Conservation (phyloP, 2,329 filamentous ascomycete genomes). For the Fusarium agapanthi region DNA sequence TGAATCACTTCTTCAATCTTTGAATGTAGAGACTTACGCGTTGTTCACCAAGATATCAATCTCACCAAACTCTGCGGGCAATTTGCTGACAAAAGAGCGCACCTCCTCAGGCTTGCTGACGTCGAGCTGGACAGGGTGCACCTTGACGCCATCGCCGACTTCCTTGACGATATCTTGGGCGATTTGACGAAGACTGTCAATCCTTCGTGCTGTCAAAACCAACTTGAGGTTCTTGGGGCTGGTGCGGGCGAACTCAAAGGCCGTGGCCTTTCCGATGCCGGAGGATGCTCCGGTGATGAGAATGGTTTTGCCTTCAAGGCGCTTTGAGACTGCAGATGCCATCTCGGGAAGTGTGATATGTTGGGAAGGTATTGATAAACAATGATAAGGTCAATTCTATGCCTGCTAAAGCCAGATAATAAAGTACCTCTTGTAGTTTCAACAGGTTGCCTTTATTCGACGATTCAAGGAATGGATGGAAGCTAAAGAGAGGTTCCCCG, state of each 20-base stretch:
- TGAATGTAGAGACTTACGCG: conserved; percentile 67
- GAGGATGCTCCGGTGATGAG: conserved; percentile 92
- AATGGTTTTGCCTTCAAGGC: conserved; percentile 91
- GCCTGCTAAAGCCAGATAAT: neutral
- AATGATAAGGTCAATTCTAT: fast-evolving
- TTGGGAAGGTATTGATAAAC: neutral
- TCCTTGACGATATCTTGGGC: conserved; percentile 79
- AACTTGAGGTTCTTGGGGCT: conserved; percentile 81
- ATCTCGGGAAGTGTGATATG: conserved; percentile 46
- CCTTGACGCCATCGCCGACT: conserved; percentile 80
- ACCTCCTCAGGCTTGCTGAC: conserved; percentile 83
- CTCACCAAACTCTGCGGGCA: conserved; percentile 83
- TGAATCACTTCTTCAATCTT: fast-evolving
- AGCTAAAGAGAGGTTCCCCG: neutral
- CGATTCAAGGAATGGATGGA: neutral
- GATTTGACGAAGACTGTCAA: conserved; percentile 79
- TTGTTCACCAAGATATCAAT: conserved; percentile 95
- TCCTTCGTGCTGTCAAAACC: conserved; percentile 83
- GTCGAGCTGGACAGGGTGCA: conserved; percentile 84
- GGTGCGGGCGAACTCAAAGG: conserved; percentile 90
- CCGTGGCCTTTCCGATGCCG: conserved; percentile 84
- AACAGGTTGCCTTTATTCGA: neutral
- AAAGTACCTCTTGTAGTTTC: neutral
- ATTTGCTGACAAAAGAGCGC: conserved; percentile 70
- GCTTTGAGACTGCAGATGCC: conserved; percentile 73